A percentile compares a stretch with the other conserved stretches of the same genome.
These are phyloP conservation scores for Fusarium ramigenum DNA, from an alignment of 2,329 filamentous ascomycete genomes.

Conservation along the genomic window DNA sequence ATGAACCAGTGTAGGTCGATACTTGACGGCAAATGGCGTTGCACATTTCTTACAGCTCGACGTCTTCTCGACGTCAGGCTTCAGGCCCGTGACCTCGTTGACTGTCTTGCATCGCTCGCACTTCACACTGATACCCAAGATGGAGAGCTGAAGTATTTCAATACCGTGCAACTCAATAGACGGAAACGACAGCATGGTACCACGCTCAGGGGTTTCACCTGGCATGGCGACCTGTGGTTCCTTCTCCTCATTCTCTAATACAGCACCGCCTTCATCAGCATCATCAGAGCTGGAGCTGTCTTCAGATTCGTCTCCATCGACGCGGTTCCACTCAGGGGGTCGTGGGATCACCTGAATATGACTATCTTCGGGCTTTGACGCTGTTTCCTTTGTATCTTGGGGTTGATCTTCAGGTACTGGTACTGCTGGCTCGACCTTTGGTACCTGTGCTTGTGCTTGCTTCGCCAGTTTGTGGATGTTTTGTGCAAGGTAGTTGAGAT, in stretches of 20 bases:
- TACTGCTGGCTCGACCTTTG: conserved; percentile 26
- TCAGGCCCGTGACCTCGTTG: conserved; percentile 74
- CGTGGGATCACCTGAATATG: conserved; percentile 78
- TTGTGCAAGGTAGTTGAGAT: conserved; percentile 78
- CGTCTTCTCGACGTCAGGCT: conserved; percentile 61
- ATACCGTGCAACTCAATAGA: conserved; percentile 80
- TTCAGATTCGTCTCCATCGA: conserved; percentile 57
- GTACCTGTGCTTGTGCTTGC: conserved; percentile 59
- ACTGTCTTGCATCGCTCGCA: conserved; percentile 81
- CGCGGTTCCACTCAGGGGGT: conserved; percentile 77
- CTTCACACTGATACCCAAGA: conserved; percentile 76
- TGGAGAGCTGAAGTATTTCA: conserved; percentile 75
- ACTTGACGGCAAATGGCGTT: conserved; percentile 61
- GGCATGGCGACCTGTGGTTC: conserved; percentile 30
- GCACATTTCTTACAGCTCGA: conserved; percentile 69
- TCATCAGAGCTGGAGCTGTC: conserved; percentile 57
- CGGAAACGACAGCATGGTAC: conserved; percentile 83
- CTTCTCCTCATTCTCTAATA: conserved; percentile 46
- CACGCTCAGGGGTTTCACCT: conserved; percentile 62
- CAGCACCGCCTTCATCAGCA: conserved; percentile 55
- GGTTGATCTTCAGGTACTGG: conserved; percentile 11
- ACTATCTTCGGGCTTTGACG: conserved; percentile 54
- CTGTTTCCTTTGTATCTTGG: neutral
- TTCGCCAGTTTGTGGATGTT: conserved; percentile 75
- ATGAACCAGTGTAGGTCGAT: conserved; percentile 77